Base-by-base conservation (phyloP, 805 yeast species). In the Yamadazyma sp. region DNA sequence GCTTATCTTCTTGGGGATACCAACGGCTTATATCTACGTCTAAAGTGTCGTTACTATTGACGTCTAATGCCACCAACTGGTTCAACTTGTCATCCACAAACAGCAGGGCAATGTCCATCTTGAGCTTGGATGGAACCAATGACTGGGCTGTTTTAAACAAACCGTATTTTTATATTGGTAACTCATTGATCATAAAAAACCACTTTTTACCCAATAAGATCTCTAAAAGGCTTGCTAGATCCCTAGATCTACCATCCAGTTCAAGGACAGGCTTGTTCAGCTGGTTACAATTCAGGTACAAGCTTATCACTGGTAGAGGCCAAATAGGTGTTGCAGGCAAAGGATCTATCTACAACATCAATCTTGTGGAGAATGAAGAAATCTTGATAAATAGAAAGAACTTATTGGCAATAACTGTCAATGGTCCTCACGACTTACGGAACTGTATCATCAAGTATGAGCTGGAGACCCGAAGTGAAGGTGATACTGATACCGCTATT, bases 71-170 rank as follows among this genome's bases (percentile, higher is more conserved):
- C 53, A 13, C 44, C 44, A 16, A 37, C 38, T 35, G 40, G 42
- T 39, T 41, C 31, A 25, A 32, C 46, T 5, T 50, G 40, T 23
- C 34, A 44, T 31, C 45, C 28, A 37, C 40, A 30, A 58, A 54
- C 23, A 44, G 54, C 13, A 69, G 63, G 32, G 60, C 79, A 3
- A 70, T 77, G 44, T 70, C 68, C 7, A 62, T 58, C 28, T 40
- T 81, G 17, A 43, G 60, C 3, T 51, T 81, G 40, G 84, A 81
- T 45, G 88, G 88, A 2, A 60, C 75, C 1, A 54, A 55, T 13
- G 88, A 81, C 48, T 81, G 84, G 84, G 83, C 82, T 1, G 40
- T 81, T 3, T 62, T 81, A 31, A 53, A 62, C 11, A 64, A 80
- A 0, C 51, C 81, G 15, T 78, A 77, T 32, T 73, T 70, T 1